A percentile compares a stretch with the other conserved stretches of the same genome.
phyloP scores from a whole-genome alignment of 768 basidiomycete genomes.

The Boletus bicolor region DNA sequence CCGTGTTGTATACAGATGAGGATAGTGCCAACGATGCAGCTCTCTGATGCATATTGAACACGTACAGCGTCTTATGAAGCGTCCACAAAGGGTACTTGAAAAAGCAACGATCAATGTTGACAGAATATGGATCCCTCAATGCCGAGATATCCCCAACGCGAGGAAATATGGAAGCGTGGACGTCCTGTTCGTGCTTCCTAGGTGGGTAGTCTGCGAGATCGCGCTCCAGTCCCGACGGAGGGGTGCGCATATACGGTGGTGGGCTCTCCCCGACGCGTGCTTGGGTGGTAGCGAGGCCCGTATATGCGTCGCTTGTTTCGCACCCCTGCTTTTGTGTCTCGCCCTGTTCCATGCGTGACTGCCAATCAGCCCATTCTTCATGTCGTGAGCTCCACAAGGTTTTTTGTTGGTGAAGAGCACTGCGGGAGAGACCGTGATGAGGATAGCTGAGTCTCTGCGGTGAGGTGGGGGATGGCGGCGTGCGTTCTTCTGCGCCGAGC shows the following conservation, averaged over 20 bases:
- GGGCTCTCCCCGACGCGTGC: neutral
- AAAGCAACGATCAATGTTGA: conserved; percentile 58
- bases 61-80: conserved; percentile 62
- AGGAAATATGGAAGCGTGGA: conserved; percentile 42
- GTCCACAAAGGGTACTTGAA: conserved; percentile 59
- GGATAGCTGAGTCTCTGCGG: conserved; percentile 42
- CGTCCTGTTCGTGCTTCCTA: conserved; percentile 10
- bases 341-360: conserved; percentile 13
- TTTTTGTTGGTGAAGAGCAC: conserved; percentile 56
- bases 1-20: conserved; percentile 16
- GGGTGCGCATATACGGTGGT: conserved; percentile 20
- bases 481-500: neutral
- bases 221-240: conserved; percentile 32
- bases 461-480: conserved; percentile 7
- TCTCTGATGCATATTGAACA: conserved; percentile 51
- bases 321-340: neutral
- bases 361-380: conserved; percentile 47
- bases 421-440: conserved; percentile 63
- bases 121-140: conserved; percentile 55
- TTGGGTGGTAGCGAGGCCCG: conserved; percentile 17
- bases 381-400: conserved; percentile 59
- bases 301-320: conserved; percentile 25
- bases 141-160: conserved; percentile 60
- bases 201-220: conserved; percentile 16
- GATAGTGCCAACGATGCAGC: neutral